Evolutionary conservation across 2,329 filamentous ascomycete species (phyloP).

Genomic region (Penicillium occitanis): DNA sequence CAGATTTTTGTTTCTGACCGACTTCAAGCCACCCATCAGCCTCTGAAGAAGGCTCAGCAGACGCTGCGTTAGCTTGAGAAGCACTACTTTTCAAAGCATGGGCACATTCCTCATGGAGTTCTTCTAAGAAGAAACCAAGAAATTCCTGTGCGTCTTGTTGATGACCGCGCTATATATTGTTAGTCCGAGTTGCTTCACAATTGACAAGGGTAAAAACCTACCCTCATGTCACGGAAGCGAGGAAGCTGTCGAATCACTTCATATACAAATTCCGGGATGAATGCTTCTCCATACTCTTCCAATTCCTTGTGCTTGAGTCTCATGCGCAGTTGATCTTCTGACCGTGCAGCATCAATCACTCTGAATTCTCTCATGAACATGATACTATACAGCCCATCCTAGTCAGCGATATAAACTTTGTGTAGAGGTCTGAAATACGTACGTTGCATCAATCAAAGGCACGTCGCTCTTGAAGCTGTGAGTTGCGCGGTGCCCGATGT

Average conservation of each 20-base stretch:
- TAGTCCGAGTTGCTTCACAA: neutral
- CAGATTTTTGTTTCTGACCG: conserved; percentile 82
- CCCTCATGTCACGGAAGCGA: conserved; percentile 88
- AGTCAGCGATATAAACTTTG: conserved; percentile 18
- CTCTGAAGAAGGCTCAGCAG: conserved; percentile 41
- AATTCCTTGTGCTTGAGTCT: conserved; percentile 78
- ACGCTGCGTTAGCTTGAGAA: conserved; percentile 48
- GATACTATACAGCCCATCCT: conserved; percentile 59
- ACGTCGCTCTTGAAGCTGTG: conserved; percentile 96
- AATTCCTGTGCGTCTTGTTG: conserved; percentile 99
- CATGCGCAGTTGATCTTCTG: conserved; percentile 70
- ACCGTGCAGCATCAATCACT: conserved; percentile 74
- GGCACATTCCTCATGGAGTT: conserved; percentile 88
- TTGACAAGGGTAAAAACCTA: conserved; percentile 47
- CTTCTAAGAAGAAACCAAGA: conserved; percentile 85
- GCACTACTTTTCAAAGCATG: conserved; percentile 65
- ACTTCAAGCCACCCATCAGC: conserved; percentile 88
- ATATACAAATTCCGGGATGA: conserved; percentile 93
- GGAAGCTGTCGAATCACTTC: conserved; percentile 84
- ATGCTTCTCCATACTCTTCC: conserved; percentile 85
- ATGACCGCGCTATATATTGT: conserved; percentile 68
- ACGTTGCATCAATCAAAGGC: conserved; percentile 91
- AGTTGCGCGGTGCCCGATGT: conserved; percentile 76
- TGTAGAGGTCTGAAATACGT: conserved; percentile 41
- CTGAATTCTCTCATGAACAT: conserved; percentile 95